Evolutionary conservation across 352 stramenopile species (phyloP).

Genomic region (Phytophthora meadii): DNA sequence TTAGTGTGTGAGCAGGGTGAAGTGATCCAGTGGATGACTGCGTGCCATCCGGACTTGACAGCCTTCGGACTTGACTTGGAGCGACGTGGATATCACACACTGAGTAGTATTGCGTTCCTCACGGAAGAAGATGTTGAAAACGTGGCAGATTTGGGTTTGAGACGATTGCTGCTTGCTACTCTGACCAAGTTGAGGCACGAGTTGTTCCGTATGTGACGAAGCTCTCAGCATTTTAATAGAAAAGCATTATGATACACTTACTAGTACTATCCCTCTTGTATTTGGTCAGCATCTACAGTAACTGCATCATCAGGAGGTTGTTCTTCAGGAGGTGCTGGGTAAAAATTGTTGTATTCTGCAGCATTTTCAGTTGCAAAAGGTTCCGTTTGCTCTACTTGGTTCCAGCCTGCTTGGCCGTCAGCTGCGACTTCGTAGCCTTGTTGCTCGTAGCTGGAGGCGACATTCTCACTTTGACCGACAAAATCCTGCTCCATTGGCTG

Average conservation of each 20-base stretch:
- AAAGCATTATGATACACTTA: neutral
- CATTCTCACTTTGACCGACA: conserved; percentile 2
- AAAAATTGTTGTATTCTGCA: conserved; percentile 9
- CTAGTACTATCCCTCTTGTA: neutral
- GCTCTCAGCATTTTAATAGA: conserved; percentile 24
- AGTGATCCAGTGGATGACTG: conserved; percentile 87
- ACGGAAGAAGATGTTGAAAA: conserved; percentile 70
- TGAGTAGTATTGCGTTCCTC: conserved; percentile 86
- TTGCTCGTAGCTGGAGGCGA: neutral
- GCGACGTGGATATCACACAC: conserved; percentile 66
- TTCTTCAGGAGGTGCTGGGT: conserved; percentile 8
- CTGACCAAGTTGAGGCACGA: conserved; percentile 79
- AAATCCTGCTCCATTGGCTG: conserved; percentile 2
- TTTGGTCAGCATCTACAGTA: neutral
- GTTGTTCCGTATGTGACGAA: conserved; percentile 80
- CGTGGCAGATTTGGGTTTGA: conserved; percentile 38
- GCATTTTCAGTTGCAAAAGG: neutral
- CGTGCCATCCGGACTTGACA: conserved; percentile 73
- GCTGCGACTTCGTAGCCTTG: neutral
- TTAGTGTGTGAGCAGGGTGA: conserved; percentile 81
- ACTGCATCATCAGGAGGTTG: neutral
- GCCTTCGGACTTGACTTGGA: conserved; percentile 67
- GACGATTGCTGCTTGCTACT: conserved; percentile 67
- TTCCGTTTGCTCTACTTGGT: conserved; percentile 1
- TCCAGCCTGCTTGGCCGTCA: conserved; percentile 12